Conservation (phyloP, 441 rosid species). For the Brassica balearica region DNA sequence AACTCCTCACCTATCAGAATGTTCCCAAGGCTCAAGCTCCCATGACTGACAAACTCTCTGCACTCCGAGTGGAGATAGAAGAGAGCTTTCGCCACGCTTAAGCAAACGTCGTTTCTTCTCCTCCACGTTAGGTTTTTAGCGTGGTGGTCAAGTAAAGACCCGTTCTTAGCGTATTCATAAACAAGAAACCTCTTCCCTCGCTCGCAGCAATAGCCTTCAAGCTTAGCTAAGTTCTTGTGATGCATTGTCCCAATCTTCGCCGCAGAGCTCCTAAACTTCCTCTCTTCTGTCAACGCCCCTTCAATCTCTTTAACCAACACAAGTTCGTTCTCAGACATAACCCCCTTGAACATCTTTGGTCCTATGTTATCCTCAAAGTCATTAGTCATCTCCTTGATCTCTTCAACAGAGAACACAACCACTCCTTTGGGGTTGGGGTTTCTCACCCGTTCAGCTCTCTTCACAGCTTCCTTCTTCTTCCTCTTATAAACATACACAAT, state of each 20-base stretch:
- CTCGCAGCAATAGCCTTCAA: conserved; percentile 82
- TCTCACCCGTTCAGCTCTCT: conserved; percentile 50
- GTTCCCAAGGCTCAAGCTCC: conserved; percentile 73
- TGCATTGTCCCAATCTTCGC: conserved; percentile 74
- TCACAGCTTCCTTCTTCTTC: conserved; percentile 54
- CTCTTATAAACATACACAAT: conserved; percentile 57
- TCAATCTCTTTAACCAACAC: conserved; percentile 68
- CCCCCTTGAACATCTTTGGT: conserved; percentile 63
- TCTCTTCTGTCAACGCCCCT: conserved; percentile 50
- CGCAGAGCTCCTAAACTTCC: conserved; percentile 75
- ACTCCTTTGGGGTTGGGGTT: conserved; percentile 68
- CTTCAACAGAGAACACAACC: conserved; percentile 60
- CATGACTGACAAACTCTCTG: conserved; percentile 79
- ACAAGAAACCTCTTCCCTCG: conserved; percentile 60
- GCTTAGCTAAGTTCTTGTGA: conserved; percentile 75
- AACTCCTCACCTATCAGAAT: conserved; percentile 65
- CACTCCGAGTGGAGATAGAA: conserved; percentile 78
- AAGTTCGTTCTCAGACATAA: conserved; percentile 56
- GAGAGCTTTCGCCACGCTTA: conserved; percentile 69
- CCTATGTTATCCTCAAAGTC: conserved; percentile 68
- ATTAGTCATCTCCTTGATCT: conserved; percentile 65
- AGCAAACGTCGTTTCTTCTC: conserved; percentile 30
- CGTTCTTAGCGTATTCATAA: conserved; percentile 67
- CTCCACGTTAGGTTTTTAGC: conserved; percentile 69
- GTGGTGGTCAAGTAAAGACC: conserved; percentile 63